Base-by-base conservation (phyloP, 176 grass and related monocot genomes). In the Bolboschoenus planiculmis region DNA sequence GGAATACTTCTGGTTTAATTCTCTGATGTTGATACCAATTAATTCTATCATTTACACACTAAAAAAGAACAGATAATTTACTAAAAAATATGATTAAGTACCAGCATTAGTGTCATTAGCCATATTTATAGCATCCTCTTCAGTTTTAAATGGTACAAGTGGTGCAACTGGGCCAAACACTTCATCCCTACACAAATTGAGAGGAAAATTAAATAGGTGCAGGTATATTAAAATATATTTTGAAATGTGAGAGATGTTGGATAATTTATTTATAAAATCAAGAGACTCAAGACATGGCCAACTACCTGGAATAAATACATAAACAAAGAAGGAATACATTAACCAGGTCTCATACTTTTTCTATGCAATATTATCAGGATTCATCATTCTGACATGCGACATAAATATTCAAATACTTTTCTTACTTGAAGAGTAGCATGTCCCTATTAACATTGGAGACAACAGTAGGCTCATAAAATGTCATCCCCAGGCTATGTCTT, bases 101-200 rank as follows among this genome's bases (percentile, higher is more conserved):
- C 96, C 91, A 88, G 96, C 92, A 40, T 95, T 91, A 61, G 96
- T 95, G 60, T 99, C 89, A 78, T 99, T 99, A 83, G 92, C 92
- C 78, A 93, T 85, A 35, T 48, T 81, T 58, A 99, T 88, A 88
- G 96, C 92, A 63, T 99, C 92, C 88, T 95, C 92, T 90, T 95
- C 96, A 20, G 96, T 95, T 88, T 95, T 99, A 87, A 99, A 99
- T 57, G 88, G 92, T 68, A 99, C 51, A 85, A 99, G 92, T 46
- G 92, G 91, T 88, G 96, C 96, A 87, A 99, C 96, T 84, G 92
- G 96, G 54, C 96, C 96, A 72, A 99, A 99, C 31, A 93, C 92
- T 89, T 99, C 96, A 87, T 99, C 92, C 68, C 92, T 99, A 48
- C 83, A 63, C 61, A 90, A 87, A 83, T 79, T 23, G 78, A 40